Conservation (phyloP, 495 filamentous ascomycete species). For the Xylaria flabelliformis region DNA sequence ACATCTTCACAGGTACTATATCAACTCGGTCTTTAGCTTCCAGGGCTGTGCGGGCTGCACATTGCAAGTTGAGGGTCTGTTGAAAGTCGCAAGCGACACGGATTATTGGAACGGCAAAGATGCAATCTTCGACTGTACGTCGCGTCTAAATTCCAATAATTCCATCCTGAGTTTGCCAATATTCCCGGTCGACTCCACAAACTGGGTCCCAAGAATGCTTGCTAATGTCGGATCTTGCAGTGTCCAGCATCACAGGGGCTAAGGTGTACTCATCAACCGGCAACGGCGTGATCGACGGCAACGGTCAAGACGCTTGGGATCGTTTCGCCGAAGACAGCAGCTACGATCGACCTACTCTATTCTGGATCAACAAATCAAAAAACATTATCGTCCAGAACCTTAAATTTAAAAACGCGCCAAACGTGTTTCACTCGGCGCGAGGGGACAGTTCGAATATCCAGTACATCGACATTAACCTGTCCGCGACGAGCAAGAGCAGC, state of each 20-base stretch:
- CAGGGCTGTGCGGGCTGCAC: slow-evolving; percentile 47
- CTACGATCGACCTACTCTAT: slow-evolving; percentile 49
- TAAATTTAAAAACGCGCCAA: slow-evolving; percentile 50
- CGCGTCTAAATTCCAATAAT: neutral
- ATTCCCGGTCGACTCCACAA: neutral
- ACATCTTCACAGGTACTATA: slow-evolving; percentile 36
- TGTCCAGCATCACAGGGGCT: slow-evolving; percentile 44
- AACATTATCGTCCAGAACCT: slow-evolving; percentile 46
- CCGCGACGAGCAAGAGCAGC: slow-evolving; percentile 40
- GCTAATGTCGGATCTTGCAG: neutral
- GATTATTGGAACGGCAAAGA: slow-evolving; percentile 49
- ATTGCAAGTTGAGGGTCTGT: slow-evolving; percentile 51
- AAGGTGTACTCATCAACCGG: slow-evolving; percentile 50
- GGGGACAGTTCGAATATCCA: slow-evolving; percentile 42
- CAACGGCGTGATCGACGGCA: slow-evolving; percentile 52
- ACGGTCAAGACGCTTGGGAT: slow-evolving; percentile 54
- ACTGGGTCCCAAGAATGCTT: neutral
- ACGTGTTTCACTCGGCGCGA: slow-evolving; percentile 52
- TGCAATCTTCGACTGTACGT: slow-evolving; percentile 44
- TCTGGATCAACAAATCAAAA: slow-evolving; percentile 49
- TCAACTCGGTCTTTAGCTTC: slow-evolving; percentile 46
- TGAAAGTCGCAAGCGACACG: slow-evolving; percentile 47
- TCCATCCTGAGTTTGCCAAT: neutral
- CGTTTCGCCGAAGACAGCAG: slow-evolving; percentile 45
- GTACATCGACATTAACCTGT: slow-evolving; percentile 45